phyloP scores from a whole-genome alignment of 2,329 filamentous ascomycete genomes.

The Nothopassalora personata region DNA sequence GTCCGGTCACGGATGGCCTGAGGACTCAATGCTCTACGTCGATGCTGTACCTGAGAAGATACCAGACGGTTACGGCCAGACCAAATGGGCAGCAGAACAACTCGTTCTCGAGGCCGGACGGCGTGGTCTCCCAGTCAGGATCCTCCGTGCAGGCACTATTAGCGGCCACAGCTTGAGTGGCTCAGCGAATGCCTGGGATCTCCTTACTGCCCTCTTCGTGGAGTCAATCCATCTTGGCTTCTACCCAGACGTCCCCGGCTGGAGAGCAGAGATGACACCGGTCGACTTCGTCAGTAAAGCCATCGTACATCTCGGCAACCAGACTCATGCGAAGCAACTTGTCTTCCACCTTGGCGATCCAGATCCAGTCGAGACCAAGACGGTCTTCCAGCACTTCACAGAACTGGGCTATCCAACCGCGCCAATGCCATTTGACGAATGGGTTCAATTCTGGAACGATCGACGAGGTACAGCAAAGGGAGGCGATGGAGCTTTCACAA shows the following conservation, averaged over 20 bases:
- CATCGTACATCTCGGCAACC: slow-evolving; percentile 64
- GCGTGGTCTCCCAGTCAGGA: slow-evolving; percentile 64
- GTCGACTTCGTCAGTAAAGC: slow-evolving; percentile 75
- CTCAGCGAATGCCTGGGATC: slow-evolving; percentile 71
- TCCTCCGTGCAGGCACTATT: slow-evolving; percentile 71
- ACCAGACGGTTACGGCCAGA: slow-evolving; percentile 64
- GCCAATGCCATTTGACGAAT: slow-evolving; percentile 63
- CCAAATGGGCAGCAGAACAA: slow-evolving; percentile 76
- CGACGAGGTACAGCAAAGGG: slow-evolving; percentile 60
- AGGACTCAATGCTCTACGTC: slow-evolving; percentile 61
- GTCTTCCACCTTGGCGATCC: slow-evolving; percentile 73
- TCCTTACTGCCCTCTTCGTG: slow-evolving; percentile 69
- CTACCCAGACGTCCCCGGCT: slow-evolving; percentile 65
- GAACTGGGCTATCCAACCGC: slow-evolving; percentile 67
- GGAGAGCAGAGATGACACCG: slow-evolving; percentile 78
- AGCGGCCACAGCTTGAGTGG: slow-evolving; percentile 71
- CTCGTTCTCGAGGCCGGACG: slow-evolving; percentile 64
- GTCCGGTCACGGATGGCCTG: slow-evolving; percentile 61
- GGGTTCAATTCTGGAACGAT: slow-evolving; percentile 68
- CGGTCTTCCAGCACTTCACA: slow-evolving; percentile 59
- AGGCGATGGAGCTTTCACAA: slow-evolving; percentile 67
- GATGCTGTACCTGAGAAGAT: slow-evolving; percentile 41
- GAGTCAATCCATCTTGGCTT: slow-evolving; percentile 70
- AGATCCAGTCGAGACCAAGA: slow-evolving; percentile 59
- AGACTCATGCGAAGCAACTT: slow-evolving; percentile 56